Conservation (phyloP, 768 basidiomycete genomes). For the Lactarius trivialis region DNA sequence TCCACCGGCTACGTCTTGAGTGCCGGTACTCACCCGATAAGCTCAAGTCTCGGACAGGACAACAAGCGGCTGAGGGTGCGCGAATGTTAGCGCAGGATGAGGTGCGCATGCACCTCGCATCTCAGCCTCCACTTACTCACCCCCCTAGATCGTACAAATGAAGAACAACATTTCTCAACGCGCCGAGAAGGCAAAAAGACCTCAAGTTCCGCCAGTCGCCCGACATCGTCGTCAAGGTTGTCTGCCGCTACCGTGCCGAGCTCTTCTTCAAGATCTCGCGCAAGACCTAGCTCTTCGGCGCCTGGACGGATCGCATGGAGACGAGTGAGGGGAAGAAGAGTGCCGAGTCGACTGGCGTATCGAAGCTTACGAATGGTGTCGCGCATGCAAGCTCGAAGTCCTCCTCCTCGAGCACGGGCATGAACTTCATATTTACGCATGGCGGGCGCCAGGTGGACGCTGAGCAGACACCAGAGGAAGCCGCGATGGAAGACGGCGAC, state of each 20-base stretch:
- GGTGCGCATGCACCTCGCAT: constrained; percentile 34
- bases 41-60: constrained; percentile 45
- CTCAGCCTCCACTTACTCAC: not conserved
- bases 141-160: constrained; percentile 62
- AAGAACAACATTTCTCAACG: constrained; percentile 77
- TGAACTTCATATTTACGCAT: constrained; percentile 84
- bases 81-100: constrained; percentile 63
- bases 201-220: constrained; percentile 78
- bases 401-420: constrained; percentile 29
- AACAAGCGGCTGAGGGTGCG: constrained; percentile 78
- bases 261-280: constrained; percentile 91
- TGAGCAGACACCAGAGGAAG: constrained; percentile 80
- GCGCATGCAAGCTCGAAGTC: constrained; percentile 32
- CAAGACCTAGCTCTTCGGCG: constrained; percentile 83
- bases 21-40: not conserved
- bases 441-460: constrained; percentile 73
- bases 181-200: constrained; percentile 74
- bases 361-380: constrained; percentile 20
- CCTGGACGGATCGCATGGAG: constrained; percentile 90
- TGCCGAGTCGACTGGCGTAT: constrained; percentile 31
- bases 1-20: too few relatives aligned
- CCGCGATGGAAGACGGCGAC: constrained; percentile 82
- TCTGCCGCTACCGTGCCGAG: constrained; percentile 84
- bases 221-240: constrained; percentile 86
- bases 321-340: constrained; percentile 31